These are phyloP conservation scores for Clavulina sp. DNA, from an alignment of 768 basidiomycete species.

Conservation along the genomic window DNA sequence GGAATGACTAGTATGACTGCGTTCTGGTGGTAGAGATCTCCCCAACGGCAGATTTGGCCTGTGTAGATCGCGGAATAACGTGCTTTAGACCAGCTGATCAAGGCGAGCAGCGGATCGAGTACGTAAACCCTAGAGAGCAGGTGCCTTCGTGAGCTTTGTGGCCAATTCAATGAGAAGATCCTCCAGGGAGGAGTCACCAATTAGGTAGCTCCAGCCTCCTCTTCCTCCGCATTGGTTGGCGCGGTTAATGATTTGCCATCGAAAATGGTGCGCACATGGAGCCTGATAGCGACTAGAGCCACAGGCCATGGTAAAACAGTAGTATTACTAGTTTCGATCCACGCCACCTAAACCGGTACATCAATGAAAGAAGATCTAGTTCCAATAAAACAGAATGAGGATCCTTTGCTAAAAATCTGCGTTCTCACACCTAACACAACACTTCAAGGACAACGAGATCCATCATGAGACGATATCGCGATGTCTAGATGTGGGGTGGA, in stretches of 20 bases:
- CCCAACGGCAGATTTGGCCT: too few relatives aligned
- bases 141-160: slow-evolving; percentile 44
- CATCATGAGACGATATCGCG: slow-evolving; percentile 49
- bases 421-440: slow-evolving; percentile 37
- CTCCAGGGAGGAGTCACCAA: slow-evolving; percentile 52
- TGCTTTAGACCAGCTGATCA: too few relatives aligned
- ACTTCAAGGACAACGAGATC: slow-evolving; percentile 46
- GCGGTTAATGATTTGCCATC: slow-evolving; percentile 39
- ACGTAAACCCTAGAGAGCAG: slow-evolving; percentile 39
- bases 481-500: too few relatives aligned
- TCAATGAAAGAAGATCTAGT: too few relatives aligned
- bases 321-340: slow-evolving; percentile 43
- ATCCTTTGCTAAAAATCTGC: slow-evolving; percentile 19
- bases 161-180: slow-evolving; percentile 43
- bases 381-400: background rate
- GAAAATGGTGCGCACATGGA: slow-evolving; percentile 59
- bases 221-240: slow-evolving; percentile 59
- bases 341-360: too few relatives aligned
- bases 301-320: slow-evolving; percentile 74
- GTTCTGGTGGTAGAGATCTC: too few relatives aligned
- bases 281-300: slow-evolving; percentile 40
- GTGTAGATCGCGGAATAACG: too few relatives aligned
- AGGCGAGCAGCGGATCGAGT: too few relatives aligned
- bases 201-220: slow-evolving; percentile 26
- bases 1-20: too few relatives aligned